Evolutionary conservation across 2,329 filamentous ascomycete genomes (phyloP), one percentile per base, ranked within the genome.

Genomic region (Colletotrichum falcatum): DNA sequence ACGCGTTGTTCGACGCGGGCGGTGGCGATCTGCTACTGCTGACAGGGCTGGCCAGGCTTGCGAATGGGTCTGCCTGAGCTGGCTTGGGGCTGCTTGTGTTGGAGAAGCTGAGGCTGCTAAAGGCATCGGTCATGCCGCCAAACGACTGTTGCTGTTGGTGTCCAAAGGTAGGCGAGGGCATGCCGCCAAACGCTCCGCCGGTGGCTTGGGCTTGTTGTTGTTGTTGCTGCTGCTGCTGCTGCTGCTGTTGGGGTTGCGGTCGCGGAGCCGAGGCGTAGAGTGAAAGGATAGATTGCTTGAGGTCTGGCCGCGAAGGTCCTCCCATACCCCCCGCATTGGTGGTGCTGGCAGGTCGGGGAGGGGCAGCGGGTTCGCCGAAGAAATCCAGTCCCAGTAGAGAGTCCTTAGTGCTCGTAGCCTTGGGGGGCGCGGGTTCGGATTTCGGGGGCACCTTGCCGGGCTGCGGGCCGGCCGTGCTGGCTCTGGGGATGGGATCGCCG

Each of bases 211-310:
- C 51, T 30, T 53, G 49, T 53, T 53, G 49, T 5, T 51, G 48
- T 12, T 54, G 51, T 2, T 51, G 48, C 16, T 49, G 49, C 9
- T 51, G 48, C 20, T 54, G 51, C 3, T 51, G 48, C 16, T 49
- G 46, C 67, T 86, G 84, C 62, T 81, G 84, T 28, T 86, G 82
- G 12, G 80, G 82, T 75, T 93, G 92, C n/a, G 93, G 90, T 77
- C 94, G 92, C 1, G 94, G 92, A 6, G 90, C 89, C 9, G 94
- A 92, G 14, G 95, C 94, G 79, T 99, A 99, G 20, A 99, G 87
- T 9, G 96, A 99, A 59, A 99, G 83, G 71, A 99, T 99, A 2
- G 95, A 98, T 81, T 98, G 95, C 82, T 99, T 99, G 71, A 99
- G 85, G 78, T 99, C 96, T 3, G 95, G 95, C 72, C 96, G 88